Percentiles rank a stretch among this genome's conserved stretches.
phyloP scores from a whole-genome alignment of 164 flowering plant genomes.

The Taxillus chinensis region DNA sequence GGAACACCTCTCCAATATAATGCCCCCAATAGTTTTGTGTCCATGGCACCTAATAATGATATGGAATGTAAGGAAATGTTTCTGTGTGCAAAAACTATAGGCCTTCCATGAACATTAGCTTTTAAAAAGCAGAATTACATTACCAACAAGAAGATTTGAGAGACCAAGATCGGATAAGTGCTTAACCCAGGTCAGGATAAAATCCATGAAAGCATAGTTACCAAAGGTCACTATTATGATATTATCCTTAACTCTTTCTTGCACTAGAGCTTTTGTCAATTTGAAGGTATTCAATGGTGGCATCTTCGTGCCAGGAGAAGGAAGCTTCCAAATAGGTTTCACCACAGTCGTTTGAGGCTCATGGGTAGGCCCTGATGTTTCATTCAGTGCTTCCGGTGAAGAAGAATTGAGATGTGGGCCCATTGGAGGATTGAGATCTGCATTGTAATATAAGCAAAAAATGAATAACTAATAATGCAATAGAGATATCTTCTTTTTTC shows the following conservation, averaged over 20 bases:
- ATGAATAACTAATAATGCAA: neutral
- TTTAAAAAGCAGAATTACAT: constrained; percentile 2
- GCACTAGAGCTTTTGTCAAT: constrained; percentile 60
- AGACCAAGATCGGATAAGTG: constrained; percentile 76
- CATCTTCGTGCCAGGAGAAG: constrained; percentile 54
- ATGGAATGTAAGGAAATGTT: neutral
- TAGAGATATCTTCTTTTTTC: too few species aligned
- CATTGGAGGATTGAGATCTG: constrained; percentile 10
- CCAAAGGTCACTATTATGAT: constrained; percentile 86
- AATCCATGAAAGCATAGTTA: constrained; percentile 95
- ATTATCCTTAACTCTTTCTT: constrained; percentile 60
- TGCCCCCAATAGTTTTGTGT: constrained; percentile 73
- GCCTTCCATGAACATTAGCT: too few species aligned
- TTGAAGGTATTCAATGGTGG: constrained; percentile 53
- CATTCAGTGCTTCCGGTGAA: constrained; percentile 6
- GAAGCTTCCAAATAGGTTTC: constrained; percentile 68
- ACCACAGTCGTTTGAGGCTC: constrained; percentile 8
- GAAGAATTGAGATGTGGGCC: constrained; percentile 21
- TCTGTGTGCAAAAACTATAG: neutral
- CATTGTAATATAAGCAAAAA: neutral
- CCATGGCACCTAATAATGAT: constrained; percentile 78
- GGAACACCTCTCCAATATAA: constrained; percentile 96
- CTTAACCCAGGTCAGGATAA: constrained; percentile 87
- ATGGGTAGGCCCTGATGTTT: constrained; percentile 9
- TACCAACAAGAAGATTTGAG: constrained; percentile 88